Evolutionary conservation across 164 flowering plant genomes (phyloP).

Genomic region (Tetracentron sinense): DNA sequence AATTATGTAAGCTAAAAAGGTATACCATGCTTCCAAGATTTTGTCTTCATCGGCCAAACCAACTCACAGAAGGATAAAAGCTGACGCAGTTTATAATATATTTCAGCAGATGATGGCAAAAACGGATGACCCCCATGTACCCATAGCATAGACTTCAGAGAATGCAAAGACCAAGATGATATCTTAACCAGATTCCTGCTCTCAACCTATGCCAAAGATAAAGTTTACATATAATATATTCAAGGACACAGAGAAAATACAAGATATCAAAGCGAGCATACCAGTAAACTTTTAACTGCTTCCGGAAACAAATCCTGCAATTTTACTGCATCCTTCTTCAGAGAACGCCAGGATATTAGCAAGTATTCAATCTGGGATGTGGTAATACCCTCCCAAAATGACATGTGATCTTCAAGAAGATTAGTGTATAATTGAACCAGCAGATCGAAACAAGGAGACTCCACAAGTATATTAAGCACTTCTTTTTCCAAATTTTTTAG

Average conservation of each 20-base stretch:
- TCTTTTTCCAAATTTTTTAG: constrained; percentile 53
- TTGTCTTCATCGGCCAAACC: constrained; percentile 50
- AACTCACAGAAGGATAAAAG: constrained; percentile 43
- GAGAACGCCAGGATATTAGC: constrained; percentile 50
- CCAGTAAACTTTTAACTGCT: constrained; percentile 45
- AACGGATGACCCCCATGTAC: constrained; percentile 84
- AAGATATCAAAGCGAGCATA: constrained; percentile 16
- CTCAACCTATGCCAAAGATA: constrained; percentile 32
- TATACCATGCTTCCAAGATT: constrained; percentile 31
- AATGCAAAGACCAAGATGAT: constrained; percentile 26
- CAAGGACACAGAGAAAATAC: neutral
- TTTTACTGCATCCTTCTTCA: constrained; percentile 46
- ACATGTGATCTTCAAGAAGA: constrained; percentile 61
- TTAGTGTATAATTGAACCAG: constrained; percentile 36
- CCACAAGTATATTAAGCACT: constrained; percentile 47
- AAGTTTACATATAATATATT: neutral
- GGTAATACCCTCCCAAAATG: constrained; percentile 47
- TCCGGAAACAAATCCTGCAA: constrained; percentile 38
- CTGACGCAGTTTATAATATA: constrained; percentile 48
- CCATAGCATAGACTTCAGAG: constrained; percentile 78
- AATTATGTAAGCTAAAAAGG: no score
- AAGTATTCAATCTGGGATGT: constrained; percentile 30
- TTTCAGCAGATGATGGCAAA: constrained; percentile 56
- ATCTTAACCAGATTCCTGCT: constrained; percentile 30
- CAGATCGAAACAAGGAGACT: constrained; percentile 43